These are phyloP conservation scores for Trichomonas vaginalis DNA, from an alignment of 208 protist species.

Conservation along the genomic window DNA sequence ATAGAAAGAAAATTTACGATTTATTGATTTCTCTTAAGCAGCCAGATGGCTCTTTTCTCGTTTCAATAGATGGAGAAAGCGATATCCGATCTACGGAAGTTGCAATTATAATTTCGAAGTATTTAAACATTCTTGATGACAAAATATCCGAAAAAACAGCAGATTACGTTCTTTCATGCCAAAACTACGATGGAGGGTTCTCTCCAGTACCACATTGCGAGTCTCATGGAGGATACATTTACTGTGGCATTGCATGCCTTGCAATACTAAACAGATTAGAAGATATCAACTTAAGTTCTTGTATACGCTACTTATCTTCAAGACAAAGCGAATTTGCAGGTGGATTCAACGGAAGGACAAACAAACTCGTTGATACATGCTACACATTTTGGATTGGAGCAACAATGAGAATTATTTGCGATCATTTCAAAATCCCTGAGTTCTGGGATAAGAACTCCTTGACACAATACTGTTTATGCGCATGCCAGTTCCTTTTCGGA, in stretches of 20 bases:
- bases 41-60: constrained; percentile 44
- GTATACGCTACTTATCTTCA: constrained; percentile 21
- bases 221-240: constrained; percentile 35
- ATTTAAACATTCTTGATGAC: background rate
- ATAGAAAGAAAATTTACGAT: constrained; percentile 11
- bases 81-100: constrained; percentile 37
- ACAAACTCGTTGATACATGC: constrained; percentile 37
- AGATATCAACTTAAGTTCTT: background rate
- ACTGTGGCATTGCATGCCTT: constrained; percentile 26
- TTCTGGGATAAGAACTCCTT: background rate
- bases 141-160: background rate
- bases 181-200: background rate
- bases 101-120: background rate
- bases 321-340: constrained; percentile 27
- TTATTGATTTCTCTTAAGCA: constrained; percentile 22
- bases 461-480: background rate
- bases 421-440: background rate
- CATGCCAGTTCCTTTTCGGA: background rate
- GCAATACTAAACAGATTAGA: constrained; percentile 13
- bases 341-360: constrained; percentile 33
- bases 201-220: constrained; percentile 19
- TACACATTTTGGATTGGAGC: constrained; percentile 35
- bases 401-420: background rate
- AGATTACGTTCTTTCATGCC: background rate
- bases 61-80: constrained; percentile 50